Base-by-base conservation (phyloP, 2,329 filamentous ascomycete species). In the Cordyceps fumosorosea region DNA sequence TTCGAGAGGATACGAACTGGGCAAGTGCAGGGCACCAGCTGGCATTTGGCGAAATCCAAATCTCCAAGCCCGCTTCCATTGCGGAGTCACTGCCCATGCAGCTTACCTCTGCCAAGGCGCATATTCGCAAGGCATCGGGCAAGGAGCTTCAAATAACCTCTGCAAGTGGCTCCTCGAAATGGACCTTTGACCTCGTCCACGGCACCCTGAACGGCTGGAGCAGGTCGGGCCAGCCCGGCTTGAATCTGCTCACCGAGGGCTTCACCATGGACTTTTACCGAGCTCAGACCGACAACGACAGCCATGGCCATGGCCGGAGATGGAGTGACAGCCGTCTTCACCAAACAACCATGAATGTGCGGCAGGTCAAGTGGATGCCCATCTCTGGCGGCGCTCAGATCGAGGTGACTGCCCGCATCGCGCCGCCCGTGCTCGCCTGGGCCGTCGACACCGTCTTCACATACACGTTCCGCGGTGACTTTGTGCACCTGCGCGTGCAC, bases 261-360 rank as follows among this genome's bases (percentile, higher is more conserved):
- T 67, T 80, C 2, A 65, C 72, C 2, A 75, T 87, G 47, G 78
- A 80, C 64, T 82, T 89, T 69, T 89, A 86, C 76, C 85, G 87
- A 45, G 82, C 87, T 0, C 77, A 82, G 44, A 89, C 86, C 0
- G 85, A 89, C 73, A 89, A 89, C 69, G 87, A 89, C 69, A 76
- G 78, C 4, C 81, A 81, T 0, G 75, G 77, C 7, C 82, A 84
- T 65, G 85, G 84, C 0, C 74, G 77, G 57, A 79, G 86, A 64
- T 89, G 87, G 86, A 72, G 76, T 12, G 76, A 78, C 20, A 68
- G 73, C 7, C 74, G 77, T 3, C 67, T 83, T 0, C 76, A 82
- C 66, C 77, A 81, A 66, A 79, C 78, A 3, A 75, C 74, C 5
- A 70, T 73, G 54, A 77, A 82, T 64, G 73, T 76, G 29, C 72